Conservation (phyloP, 2,329 filamentous ascomycete species). For the Fusarium stilboides region DNA sequence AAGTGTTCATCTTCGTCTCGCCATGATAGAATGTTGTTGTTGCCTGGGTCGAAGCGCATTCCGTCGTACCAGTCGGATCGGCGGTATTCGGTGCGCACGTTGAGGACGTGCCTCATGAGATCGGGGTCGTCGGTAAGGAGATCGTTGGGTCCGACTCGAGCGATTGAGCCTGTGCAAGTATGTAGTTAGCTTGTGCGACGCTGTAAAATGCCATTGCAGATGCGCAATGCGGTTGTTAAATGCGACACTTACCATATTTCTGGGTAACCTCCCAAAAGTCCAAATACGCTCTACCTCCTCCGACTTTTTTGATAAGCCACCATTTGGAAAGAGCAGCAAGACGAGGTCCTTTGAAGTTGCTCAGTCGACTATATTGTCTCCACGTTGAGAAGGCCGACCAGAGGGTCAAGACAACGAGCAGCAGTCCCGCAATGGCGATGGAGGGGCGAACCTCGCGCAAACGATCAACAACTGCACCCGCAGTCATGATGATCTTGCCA, state of each 20-base stretch:
- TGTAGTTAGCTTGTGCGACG: conserved; percentile 2
- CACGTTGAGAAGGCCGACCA: conserved; percentile 42
- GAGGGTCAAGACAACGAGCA: conserved; percentile 15
- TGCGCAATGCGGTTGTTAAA: background rate
- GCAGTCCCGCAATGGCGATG: conserved; percentile 16
- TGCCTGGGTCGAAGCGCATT: conserved; percentile 66
- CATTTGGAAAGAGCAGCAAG: conserved; percentile 57
- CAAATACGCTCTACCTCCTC: conserved; percentile 53
- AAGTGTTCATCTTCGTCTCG: conserved; percentile 61
- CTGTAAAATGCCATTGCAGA: background rate
- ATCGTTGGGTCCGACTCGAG: conserved; percentile 60
- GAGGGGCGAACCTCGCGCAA: conserved; percentile 18
- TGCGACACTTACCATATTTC: conserved; percentile 53
- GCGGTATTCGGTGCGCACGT: conserved; percentile 54
- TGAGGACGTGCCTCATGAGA: conserved; percentile 55
- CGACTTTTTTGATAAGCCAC: conserved; percentile 56
- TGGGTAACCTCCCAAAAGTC: conserved; percentile 56
- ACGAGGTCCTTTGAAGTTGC: conserved; percentile 59
- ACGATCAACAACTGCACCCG: background rate
- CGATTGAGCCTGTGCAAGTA: conserved; percentile 51
- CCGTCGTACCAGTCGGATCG: conserved; percentile 63
- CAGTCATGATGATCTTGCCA: conserved; percentile 18
- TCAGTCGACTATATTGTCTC: conserved; percentile 55
- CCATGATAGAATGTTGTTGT: conserved; percentile 66
- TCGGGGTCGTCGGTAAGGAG: conserved; percentile 59